Percentiles rank a stretch among this genome's conserved stretches.
Evolutionary conservation across 177 flowering plant species (phyloP).

Genomic region (Viscum album): DNA sequence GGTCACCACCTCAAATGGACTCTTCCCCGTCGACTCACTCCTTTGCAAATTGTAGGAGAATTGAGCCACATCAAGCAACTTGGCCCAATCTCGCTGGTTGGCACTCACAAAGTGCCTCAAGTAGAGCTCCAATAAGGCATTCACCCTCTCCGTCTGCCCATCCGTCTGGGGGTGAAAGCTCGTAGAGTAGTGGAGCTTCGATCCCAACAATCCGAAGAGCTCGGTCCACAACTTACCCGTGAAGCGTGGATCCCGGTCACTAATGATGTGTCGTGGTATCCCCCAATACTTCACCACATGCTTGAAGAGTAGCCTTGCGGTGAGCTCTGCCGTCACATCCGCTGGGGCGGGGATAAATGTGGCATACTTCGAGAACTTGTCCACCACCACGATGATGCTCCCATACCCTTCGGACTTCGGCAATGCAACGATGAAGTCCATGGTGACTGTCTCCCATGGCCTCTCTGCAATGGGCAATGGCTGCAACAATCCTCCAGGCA

Average conservation of each 20-base stretch:
- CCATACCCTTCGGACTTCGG: too few relatives aligned
- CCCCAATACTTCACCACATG: neutral
- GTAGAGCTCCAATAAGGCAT: neutral
- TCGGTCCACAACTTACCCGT: too few relatives aligned
- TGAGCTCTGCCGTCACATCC: neutral
- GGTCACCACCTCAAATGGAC: neutral
- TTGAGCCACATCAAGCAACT: neutral
- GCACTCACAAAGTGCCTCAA: neutral
- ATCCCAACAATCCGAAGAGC: too few relatives aligned
- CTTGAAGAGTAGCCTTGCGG: neutral
- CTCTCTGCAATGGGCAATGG: too few relatives aligned
- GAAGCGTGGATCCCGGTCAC: too few relatives aligned
- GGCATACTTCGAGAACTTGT: neutral
- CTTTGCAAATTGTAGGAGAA: neutral
- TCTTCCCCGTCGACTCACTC: neutral
- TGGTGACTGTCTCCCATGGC: too few relatives aligned
- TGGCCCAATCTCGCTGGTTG: neutral
- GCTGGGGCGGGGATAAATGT: neutral
- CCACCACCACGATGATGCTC: neutral
- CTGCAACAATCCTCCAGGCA: too few relatives aligned
- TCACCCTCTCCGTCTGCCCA: neutral
- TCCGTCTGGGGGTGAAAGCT: neutral
- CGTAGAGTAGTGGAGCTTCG: too few relatives aligned
- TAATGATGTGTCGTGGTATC: neutral
- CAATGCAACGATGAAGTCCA: too few relatives aligned